Conservation (phyloP, 441 rosid species). For the Populus trichocarpa region DNA sequence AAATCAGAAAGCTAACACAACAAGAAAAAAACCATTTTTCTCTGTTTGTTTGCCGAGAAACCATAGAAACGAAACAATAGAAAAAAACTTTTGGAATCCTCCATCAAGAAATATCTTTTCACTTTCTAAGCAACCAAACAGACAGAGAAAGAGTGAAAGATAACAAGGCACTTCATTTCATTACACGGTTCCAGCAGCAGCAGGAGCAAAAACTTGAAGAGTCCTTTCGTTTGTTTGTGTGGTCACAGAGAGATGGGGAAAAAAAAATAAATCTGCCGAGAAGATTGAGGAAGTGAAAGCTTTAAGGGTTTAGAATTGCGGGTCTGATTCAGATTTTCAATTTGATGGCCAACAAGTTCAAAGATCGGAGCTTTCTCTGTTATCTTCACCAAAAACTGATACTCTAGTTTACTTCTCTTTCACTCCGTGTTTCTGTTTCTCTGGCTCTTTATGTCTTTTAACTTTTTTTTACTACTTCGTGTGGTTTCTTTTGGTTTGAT, state of each 20-base stretch:
- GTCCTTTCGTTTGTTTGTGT: background rate
- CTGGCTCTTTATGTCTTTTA: background rate
- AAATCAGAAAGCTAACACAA: constrained; percentile 5
- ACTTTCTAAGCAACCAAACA: constrained; percentile 18
- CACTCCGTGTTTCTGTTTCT: background rate
- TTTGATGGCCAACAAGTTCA: constrained; percentile 10
- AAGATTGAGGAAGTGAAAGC: constrained; percentile 20
- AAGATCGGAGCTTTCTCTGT: constrained; percentile 24
- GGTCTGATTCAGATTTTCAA: constrained; percentile 7
- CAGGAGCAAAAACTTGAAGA: background rate
- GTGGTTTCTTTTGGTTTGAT: constrained; percentile 3
- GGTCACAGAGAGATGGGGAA: constrained; percentile 10
- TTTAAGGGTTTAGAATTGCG: constrained; percentile 20
- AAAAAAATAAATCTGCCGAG: constrained; percentile 18
- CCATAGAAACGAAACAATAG: background rate
- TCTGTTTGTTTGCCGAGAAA: constrained; percentile 11
- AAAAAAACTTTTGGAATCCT: background rate
- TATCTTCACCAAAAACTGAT: constrained; percentile 22
- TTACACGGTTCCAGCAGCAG: constrained; percentile 8
- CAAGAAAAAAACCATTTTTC: background rate
- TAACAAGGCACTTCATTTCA: constrained; percentile 27
- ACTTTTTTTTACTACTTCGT: background rate
- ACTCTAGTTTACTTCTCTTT: background rate
- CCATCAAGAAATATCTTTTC: constrained; percentile 4
- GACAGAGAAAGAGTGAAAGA: constrained; percentile 8